Evolutionary conservation across 495 filamentous ascomycete genomes (phyloP), one percentile per base, ranked within the genome.

Genomic region (Penicillium chermesinum): DNA sequence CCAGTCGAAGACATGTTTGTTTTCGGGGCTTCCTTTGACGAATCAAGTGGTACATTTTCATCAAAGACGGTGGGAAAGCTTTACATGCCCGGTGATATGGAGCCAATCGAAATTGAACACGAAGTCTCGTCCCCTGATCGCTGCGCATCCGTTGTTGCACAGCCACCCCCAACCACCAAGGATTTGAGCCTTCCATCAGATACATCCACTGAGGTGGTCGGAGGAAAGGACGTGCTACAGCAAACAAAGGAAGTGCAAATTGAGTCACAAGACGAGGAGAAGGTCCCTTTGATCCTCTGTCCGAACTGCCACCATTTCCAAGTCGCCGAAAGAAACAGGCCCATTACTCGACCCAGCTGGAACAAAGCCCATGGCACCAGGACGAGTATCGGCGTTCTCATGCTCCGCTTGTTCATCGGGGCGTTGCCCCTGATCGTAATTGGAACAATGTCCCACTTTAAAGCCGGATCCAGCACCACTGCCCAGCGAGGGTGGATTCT

Each of bases 401-500:
- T 30, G 4, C 25, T 30, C 25, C 25, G 25, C 25, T 10, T 30
- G 4, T 30, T 30, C 25, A 30, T 30, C 25, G 25, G 25, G 5
- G 25, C 5, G 5, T 10, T 30, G 10, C 41, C 41, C 2, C 37
- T 51, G 14, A 30, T 51, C n/a, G 41, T 41, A 7, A 37, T 51
- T n/a, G 48, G 48, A 10, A 33, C 18, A 7, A 44, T 50, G 27
- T 50, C 48, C 7, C 35, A 17, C 9, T 50, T 50, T 4, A 36
- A 38, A 44, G 21, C 48, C 2, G 48, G 17, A 7, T 37, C 32
- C 15, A 50, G 48, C 22, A 50, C 48, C 7, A 10, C 45, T 7
- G 41, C 48, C 7, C 41, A 50, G 30, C 19, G 48, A 27, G 32
- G 35, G 7, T 50, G 48, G 48, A 30, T 50, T 7, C 34, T 45